These are phyloP conservation scores for Coemansia sp. DNA, from an alignment of 192 early-diverging fungal genomes.

Conservation along the genomic window DNA sequence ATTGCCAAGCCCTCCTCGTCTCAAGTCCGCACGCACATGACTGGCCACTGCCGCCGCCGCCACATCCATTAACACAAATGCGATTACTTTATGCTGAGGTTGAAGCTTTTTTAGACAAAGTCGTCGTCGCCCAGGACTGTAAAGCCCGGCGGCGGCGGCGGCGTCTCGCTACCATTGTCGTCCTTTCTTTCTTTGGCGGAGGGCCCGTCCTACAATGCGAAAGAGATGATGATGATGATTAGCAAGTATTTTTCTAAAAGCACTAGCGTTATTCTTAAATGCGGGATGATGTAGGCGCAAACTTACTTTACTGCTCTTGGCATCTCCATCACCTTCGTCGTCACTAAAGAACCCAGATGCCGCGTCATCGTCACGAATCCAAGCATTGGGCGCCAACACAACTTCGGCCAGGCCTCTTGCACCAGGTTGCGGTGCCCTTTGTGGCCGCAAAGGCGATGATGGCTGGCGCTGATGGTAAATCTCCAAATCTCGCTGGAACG, in stretches of 20 bases:
- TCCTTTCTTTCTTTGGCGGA: not conserved
- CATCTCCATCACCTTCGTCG: slow-evolving; percentile 6
- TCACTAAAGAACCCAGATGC: slow-evolving; percentile 26
- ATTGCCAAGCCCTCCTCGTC: not conserved
- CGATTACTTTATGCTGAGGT: no score
- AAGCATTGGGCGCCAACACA: slow-evolving; percentile 19
- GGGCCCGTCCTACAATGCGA: not conserved
- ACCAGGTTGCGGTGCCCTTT: not conserved
- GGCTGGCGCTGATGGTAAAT: slow-evolving; percentile 25
- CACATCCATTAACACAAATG: not conserved
- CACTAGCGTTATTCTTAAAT: not conserved
- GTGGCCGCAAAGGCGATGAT: not conserved
- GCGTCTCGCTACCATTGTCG: not conserved
- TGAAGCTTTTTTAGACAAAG: not conserved
- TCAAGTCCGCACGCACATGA: slow-evolving; percentile 10
- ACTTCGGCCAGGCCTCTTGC: slow-evolving; percentile 12
- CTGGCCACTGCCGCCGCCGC: not conserved
- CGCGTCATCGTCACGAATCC: slow-evolving; percentile 4
- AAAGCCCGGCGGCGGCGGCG: slow-evolving; percentile 4
- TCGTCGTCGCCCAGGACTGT: slow-evolving; percentile 18
- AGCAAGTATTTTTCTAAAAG: not conserved
- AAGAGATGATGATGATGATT: not conserved
- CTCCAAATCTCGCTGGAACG: slow-evolving; percentile 48
- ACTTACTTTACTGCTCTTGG: not conserved
- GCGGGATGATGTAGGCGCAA: not conserved